Conservation (phyloP, 176 grass and related monocot genomes). For the Leersia perrieri region DNA sequence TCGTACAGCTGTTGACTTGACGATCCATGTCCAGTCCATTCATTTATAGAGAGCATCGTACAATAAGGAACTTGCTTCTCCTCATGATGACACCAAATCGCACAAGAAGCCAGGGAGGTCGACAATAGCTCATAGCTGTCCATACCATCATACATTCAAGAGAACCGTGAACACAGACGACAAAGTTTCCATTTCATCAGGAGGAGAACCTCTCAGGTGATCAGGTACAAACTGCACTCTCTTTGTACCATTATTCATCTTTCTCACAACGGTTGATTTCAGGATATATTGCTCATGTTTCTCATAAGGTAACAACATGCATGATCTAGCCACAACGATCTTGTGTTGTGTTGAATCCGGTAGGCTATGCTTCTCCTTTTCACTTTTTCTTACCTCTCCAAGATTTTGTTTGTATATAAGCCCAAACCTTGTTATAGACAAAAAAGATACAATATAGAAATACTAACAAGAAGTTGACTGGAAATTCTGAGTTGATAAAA, state of each 20-base stretch:
- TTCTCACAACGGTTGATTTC: not conserved
- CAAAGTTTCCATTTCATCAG: not conserved
- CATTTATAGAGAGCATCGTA: too few species aligned
- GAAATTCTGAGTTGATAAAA: not conserved
- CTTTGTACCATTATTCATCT: not conserved
- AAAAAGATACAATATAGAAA: not conserved
- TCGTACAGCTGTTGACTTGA: too few species aligned
- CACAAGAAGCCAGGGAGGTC: too few species aligned
- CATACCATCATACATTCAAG: not conserved
- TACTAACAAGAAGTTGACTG: not conserved
- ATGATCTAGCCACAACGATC: not conserved
- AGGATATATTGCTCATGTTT: not conserved
- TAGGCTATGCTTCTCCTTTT: not conserved
- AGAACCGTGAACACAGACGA: not conserved
- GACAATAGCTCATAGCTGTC: not conserved
- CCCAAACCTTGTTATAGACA: not conserved
- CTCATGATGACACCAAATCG: too few species aligned
- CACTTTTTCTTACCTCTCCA: too few species aligned
- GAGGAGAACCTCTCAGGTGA: too few species aligned
- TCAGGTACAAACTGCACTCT: not conserved
- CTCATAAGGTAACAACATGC: not conserved
- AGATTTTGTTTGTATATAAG: not conserved
- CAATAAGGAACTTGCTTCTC: too few species aligned
- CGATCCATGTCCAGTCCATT: too few species aligned
- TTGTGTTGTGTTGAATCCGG: not conserved